Evolutionary conservation across 345 rosid genomes (phyloP).

Genomic region (Acer campestre): DNA sequence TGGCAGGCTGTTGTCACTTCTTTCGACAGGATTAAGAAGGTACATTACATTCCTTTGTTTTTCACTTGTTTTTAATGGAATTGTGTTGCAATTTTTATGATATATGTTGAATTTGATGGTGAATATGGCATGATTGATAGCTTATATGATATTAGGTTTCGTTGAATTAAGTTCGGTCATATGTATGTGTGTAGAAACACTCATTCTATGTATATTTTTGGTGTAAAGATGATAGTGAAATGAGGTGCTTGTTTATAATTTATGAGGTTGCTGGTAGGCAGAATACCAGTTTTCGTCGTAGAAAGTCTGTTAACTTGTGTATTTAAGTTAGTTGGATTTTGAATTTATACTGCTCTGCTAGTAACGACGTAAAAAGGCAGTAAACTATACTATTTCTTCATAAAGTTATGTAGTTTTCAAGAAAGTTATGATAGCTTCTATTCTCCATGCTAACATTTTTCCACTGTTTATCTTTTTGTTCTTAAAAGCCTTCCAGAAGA

Average conservation of each 20-base stretch:
- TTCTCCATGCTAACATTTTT: neutral
- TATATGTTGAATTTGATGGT: neutral
- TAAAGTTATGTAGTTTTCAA: neutral
- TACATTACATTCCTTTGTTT: conserved; percentile 24
- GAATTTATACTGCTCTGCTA: too few relatives aligned
- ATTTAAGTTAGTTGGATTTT: neutral
- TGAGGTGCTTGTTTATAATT: neutral
- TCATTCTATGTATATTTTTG: neutral
- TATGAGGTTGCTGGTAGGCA: neutral
- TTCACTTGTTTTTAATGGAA: neutral
- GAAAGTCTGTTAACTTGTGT: neutral
- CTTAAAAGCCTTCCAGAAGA: conserved; percentile 86
- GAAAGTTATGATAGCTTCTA: neutral
- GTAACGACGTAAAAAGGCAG: neutral
- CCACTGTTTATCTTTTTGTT: neutral
- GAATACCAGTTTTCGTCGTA: neutral
- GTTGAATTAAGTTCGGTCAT: neutral
- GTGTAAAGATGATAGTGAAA: neutral
- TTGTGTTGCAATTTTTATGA: neutral
- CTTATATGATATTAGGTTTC: too few relatives aligned
- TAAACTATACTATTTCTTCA: neutral
- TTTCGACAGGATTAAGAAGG: conserved; percentile 87
- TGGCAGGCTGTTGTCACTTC: conserved; percentile 93
- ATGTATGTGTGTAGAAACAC: neutral
- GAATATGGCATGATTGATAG: neutral